A percentile compares a stretch with the other conserved stretches of the same genome.
Evolutionary conservation across 805 yeast genomes (phyloP).

Genomic region (Ogataea chonburiensis): DNA sequence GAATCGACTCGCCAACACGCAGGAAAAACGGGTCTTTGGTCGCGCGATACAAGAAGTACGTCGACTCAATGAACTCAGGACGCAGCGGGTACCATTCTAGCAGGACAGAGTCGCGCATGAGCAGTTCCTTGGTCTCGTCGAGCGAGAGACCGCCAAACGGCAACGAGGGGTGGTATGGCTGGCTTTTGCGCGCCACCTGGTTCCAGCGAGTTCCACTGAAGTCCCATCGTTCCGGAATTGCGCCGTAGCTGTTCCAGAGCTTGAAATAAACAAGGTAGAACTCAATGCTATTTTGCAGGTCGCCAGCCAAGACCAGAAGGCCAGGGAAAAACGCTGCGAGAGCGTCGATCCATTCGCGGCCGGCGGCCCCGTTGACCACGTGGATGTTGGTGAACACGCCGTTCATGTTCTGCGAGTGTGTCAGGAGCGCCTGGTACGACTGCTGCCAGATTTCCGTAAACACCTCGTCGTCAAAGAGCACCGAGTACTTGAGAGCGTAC

Average conservation of each 20-base stretch:
- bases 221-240: conserved; percentile 89
- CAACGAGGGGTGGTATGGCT: conserved; percentile 22
- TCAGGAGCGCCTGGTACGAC: conserved; percentile 57
- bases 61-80: conserved; percentile 90
- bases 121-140: conserved; percentile 25
- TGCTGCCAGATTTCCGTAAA: conserved; percentile 55
- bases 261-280: conserved; percentile 65
- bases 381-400: conserved; percentile 53
- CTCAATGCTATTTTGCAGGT: conserved; percentile 59
- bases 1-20: conserved; percentile 65
- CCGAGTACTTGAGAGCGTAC: conserved; percentile 74
- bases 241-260: conserved; percentile 76
- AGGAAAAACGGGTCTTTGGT: conserved; percentile 84
- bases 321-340: conserved; percentile 90
- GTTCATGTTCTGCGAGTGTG: conserved; percentile 41
- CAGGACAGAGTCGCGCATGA: conserved; percentile 41
- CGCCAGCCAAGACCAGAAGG: conserved; percentile 74
- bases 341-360: conserved; percentile 77
- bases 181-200: conserved; percentile 12
- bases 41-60: conserved; percentile 78
- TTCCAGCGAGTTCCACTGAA: conserved; percentile 29
- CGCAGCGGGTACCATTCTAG: conserved; percentile 91
- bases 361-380: conserved; percentile 46
- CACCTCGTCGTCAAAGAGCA: conserved; percentile 64
- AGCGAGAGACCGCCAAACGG: conserved; percentile 21